Conservation (phyloP, 73 alveolate genomes). For the Paramecium bursaria region DNA sequence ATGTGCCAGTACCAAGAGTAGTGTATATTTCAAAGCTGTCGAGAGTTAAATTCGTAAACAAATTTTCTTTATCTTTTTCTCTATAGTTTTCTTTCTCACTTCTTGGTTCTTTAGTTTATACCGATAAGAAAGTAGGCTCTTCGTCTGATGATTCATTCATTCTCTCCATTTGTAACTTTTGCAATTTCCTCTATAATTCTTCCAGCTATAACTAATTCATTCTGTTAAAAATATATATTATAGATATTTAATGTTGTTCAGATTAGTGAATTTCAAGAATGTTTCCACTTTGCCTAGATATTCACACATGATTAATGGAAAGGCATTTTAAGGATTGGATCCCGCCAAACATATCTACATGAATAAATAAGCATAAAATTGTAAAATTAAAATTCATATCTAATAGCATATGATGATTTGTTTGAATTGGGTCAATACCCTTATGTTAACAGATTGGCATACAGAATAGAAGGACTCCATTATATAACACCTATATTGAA, state of each 20-base stretch:
- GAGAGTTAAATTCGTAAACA: slow-evolving; percentile 63
- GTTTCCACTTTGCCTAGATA: too few species aligned
- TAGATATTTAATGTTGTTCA: not conserved
- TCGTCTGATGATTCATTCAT: slow-evolving; percentile 64
- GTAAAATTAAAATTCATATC: not conserved
- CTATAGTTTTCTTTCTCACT: not conserved
- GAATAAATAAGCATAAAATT: slow-evolving; percentile 42
- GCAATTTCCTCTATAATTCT: slow-evolving; percentile 36
- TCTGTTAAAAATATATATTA: not conserved
- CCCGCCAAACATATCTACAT: slow-evolving; percentile 59
- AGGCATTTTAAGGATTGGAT: slow-evolving; percentile 52
- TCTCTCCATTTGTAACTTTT: slow-evolving; percentile 43
- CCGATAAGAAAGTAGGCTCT: slow-evolving; percentile 54
- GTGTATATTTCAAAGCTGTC: slow-evolving; percentile 74
- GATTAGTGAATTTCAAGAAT: not conserved
- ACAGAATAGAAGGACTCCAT: not conserved
- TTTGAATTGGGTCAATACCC: slow-evolving; percentile 55
- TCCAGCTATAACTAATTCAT: slow-evolving; percentile 55
- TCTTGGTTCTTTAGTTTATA: slow-evolving; percentile 6
- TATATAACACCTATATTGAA: slow-evolving; percentile 1
- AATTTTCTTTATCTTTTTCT: slow-evolving; percentile 47
- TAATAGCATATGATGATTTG: slow-evolving; percentile 52
- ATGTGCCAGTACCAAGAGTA: slow-evolving; percentile 96
- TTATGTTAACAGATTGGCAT: slow-evolving; percentile 13
- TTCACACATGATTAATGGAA: too few species aligned